phyloP scores from a whole-genome alignment of 805 yeast genomes.

The Spathaspora arborariae region DNA sequence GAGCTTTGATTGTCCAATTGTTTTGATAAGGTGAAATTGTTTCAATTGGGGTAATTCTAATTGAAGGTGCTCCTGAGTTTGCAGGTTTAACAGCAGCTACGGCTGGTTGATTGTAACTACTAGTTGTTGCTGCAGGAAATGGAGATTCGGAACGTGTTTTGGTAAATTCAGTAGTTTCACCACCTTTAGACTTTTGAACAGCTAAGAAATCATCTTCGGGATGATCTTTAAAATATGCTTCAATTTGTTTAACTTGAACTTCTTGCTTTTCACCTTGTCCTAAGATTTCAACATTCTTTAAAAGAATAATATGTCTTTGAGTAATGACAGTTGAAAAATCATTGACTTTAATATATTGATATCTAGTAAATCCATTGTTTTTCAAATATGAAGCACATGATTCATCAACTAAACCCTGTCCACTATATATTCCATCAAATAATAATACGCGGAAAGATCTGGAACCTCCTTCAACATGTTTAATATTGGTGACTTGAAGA shows the following conservation, averaged over 20 bases:
- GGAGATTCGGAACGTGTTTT: conserved; percentile 8
- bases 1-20: conserved; percentile 88
- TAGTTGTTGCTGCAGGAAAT: background rate
- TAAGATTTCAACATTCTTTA: conserved; percentile 44
- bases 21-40: conserved; percentile 88
- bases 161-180: background rate
- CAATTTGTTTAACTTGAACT: conserved; percentile 24
- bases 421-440: conserved; percentile 35
- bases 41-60: conserved; percentile 64
- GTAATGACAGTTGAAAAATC: conserved; percentile 44
- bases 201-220: conserved; percentile 48
- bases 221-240: conserved; percentile 54
- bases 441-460: conserved; percentile 33
- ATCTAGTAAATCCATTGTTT: conserved; percentile 42
- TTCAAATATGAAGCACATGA: conserved; percentile 40
- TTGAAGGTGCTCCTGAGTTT: conserved; percentile 9
- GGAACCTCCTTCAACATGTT: conserved; percentile 18
- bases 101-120: conserved; percentile 5
- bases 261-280: conserved; percentile 34
- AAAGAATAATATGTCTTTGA: conserved; percentile 45
- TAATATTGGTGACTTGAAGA: conserved; percentile 33
- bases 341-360: conserved; percentile 37
- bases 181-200: conserved; percentile 7
- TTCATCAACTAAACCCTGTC: conserved; percentile 38
- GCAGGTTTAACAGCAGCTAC: conserved; percentile 1